Base-by-base conservation (phyloP, 1,284 basidiomycete species). In the Chalciporus sp. region DNA sequence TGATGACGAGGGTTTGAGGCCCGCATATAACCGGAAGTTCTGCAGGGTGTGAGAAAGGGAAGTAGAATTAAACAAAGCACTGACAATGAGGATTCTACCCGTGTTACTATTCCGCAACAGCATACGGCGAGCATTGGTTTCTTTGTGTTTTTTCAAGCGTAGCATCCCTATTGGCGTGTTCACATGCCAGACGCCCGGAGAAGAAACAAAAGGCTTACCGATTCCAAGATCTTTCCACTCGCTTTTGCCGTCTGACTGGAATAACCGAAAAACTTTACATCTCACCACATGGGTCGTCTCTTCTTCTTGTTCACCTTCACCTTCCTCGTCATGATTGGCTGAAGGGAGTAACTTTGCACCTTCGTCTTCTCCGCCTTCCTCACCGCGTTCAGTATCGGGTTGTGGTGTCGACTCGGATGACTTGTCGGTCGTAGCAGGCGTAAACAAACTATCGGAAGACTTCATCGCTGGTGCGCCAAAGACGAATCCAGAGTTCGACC, bases 221-320 rank as follows among this genome's bases (percentile, higher is more conserved):
- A 82, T 65, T 48, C 86, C 86, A 47, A 84, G 59, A 54, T 85
- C 84, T 42, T 72, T 76, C 86, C 87, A 90, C 40, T 77, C 73
- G 41, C 69, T 66, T 46, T 71, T 74, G 16, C 77, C 79, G n/a
- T 79, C 78, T 33, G 78, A 77, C 71, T 80, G 84, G 55, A 71
- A 76, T 64, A 92, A 68, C 63, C 78, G 81, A 63, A 76, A 87
- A 39, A 88, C 82, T 67, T 88, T 91, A 46, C 81, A 76, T 62
- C 80, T 82, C 49, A 82, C 74, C 48, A 80, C 76, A 66, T 86
- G 76, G 17, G 77, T 73, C 3, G 89, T 92, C 52, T 86, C 84
- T 67, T 95, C 92, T 42, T 87, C 78, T 68, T 95, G 89, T 72
- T 94, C 92, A 16, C 89, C 89, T 62, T 84, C 83, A n/a, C 88